Base-by-base conservation (phyloP, 805 yeast genomes). In the Kuraishia capsulata region DNA sequence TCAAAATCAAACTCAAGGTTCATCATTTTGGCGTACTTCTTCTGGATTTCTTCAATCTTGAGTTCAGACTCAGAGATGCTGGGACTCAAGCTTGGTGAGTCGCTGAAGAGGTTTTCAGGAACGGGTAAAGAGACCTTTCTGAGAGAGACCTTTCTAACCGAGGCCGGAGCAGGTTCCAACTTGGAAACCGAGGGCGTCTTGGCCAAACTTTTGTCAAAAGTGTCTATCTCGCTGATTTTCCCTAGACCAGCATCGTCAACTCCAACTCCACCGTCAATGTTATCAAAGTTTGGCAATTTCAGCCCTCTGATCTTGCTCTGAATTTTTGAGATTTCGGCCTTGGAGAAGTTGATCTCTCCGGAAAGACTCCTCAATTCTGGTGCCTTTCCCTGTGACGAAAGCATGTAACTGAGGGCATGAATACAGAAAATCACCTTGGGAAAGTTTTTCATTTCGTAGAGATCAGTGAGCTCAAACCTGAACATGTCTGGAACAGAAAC, bases 361-460 rank as follows among this genome's bases (percentile, higher is more conserved):
- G 78, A 79, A 25, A 85, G 57, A 44, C 76, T 72, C 25, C 67
- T 70, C 52, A 90, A 71, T 3, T 65, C 60, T 1, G 89, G 85
- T 18, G 80, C 78, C 16, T 62, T 60, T 20, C 73, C 70, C 20
- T 75, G 65, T 47, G 69, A 67, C 42, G 80, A 70, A 39, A 92
- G 66, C 54, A 86, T 75, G 47, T 75, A 85, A 37, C 88, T 78
- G 45, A 90, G 61, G 2, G 96, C 96, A 62, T 90, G 96, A 28
- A 92, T 60, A 48, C 97, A 89, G 59, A 87, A 88, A 54, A 92
- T 82, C 20, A 92, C 97, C 53, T 86, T 89, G 13, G 97, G 97
- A 17, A 89, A 73, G 53, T 90, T 84, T 51, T 87, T 89, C 52
- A 81, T 81, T 53, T 92, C 97, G 59, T 88, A 92, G 28, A 92